Evolutionary conservation across 1,284 basidiomycete genomes (phyloP).

Genomic region (Marasmius oreades): DNA sequence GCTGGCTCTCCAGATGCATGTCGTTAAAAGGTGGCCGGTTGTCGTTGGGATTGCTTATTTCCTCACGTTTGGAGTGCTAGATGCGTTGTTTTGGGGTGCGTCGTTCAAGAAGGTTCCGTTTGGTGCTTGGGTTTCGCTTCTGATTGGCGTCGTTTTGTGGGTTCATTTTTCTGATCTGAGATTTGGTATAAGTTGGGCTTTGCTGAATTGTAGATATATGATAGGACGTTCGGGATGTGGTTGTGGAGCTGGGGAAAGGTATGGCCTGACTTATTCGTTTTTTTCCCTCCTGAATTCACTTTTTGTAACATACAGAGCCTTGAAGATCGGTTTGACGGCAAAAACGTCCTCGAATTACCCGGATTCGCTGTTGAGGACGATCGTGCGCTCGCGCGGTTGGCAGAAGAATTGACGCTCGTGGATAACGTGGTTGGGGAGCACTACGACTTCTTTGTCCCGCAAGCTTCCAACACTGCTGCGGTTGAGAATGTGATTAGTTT

Average conservation of each 20-base stretch:
- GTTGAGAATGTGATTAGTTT: conserved; percentile 13
- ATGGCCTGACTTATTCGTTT: conserved; percentile 2
- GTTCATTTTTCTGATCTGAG: conserved; percentile 17
- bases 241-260: conserved; percentile 66
- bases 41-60: conserved; percentile 47
- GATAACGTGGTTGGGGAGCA: not conserved
- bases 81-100: conserved; percentile 63
- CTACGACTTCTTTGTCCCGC: not conserved
- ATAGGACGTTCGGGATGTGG: conserved; percentile 43
- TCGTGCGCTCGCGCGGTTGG: not conserved
- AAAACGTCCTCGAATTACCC: conserved; percentile 49
- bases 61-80: conserved; percentile 57
- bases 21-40: conserved; percentile 46
- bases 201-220: not conserved
- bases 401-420: not conserved
- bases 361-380: conserved; percentile 12
- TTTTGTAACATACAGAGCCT: conserved; percentile 31
- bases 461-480: conserved; percentile 9
- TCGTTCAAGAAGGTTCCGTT: conserved; percentile 55
- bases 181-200: not conserved
- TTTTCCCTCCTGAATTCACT: not conserved
- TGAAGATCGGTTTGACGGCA: conserved; percentile 58
- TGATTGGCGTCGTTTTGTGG: conserved; percentile 49
- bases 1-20: conserved; percentile 54
- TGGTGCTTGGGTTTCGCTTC: conserved; percentile 63